These are phyloP conservation scores for Trapa bicornis DNA, from an alignment of 345 rosid species.

Conservation along the genomic window DNA sequence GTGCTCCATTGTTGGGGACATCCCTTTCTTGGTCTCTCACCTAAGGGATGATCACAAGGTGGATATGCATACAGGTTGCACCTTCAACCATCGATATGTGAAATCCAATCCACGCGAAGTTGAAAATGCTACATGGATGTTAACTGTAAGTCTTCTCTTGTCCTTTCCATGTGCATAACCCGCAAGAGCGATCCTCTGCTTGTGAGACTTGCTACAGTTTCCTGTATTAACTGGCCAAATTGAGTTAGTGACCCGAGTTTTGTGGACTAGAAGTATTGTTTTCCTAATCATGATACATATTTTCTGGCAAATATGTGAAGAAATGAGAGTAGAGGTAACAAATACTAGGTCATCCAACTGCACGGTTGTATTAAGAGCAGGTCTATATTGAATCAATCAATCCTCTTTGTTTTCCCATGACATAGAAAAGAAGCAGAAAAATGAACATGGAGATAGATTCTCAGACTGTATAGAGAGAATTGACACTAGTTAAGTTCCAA, in stretches of 20 bases:
- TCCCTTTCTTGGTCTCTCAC: conserved; percentile 36
- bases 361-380: too few species aligned
- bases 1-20: conserved; percentile 33
- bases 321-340: too few species aligned
- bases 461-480: too few species aligned
- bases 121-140: conserved; percentile 46
- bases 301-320: background rate
- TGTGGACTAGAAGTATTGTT: background rate
- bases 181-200: background rate
- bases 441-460: too few species aligned
- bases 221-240: background rate
- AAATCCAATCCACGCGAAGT: conserved; percentile 47
- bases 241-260: background rate
- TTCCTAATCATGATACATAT: background rate
- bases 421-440: too few species aligned
- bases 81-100: conserved; percentile 42
- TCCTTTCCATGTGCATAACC: background rate
- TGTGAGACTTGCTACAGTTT: background rate
- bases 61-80: conserved; percentile 44
- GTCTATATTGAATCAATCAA: too few species aligned
- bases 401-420: too few species aligned
- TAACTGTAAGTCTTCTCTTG: conserved; percentile 26
- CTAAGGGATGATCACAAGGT: conserved; percentile 43
- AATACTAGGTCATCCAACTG: too few species aligned
- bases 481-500: background rate